Percentiles rank a stretch among this genome's conserved stretches.
Evolutionary conservation across 768 basidiomycete genomes (phyloP).

Genomic region (Sporobolomyces roseus): DNA sequence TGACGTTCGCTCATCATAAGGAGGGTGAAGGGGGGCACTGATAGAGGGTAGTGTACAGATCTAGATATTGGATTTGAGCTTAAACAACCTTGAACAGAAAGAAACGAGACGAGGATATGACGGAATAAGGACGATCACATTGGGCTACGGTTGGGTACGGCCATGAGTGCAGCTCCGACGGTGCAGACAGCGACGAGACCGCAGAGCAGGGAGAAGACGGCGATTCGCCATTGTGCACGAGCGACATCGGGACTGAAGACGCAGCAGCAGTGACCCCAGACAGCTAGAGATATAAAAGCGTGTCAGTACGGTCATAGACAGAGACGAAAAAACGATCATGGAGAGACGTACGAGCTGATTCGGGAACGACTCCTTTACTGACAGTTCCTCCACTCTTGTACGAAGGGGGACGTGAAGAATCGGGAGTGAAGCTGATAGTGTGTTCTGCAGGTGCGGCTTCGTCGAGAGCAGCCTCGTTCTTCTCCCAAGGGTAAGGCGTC

Average conservation of each 20-base stretch:
- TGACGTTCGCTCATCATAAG: too few species aligned
- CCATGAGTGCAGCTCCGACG: conserved; percentile 31
- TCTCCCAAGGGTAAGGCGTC: conserved; percentile 40
- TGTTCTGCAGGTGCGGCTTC: background rate
- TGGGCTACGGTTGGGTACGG: conserved; percentile 27
- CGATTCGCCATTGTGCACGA: conserved; percentile 33
- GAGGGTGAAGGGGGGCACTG: too few species aligned
- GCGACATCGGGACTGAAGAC: conserved; percentile 36
- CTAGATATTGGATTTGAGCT: too few species aligned
- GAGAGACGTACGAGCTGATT: conserved; percentile 12
- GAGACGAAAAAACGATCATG: background rate
- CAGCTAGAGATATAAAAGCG: background rate
- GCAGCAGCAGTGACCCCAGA: conserved; percentile 27
- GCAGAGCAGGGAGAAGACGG: conserved; percentile 15
- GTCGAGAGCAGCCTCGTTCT: conserved; percentile 14
- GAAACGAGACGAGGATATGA: background rate
- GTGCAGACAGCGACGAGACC: conserved; percentile 5
- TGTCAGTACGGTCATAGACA: too few species aligned
- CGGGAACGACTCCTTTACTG: conserved; percentile 22
- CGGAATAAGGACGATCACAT: background rate
- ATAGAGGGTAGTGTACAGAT: background rate
- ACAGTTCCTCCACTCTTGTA: conserved; percentile 23
- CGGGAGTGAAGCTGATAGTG: conserved; percentile 13
- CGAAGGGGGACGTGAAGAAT: conserved; percentile 34
- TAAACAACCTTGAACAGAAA: background rate